Conservation (phyloP, 768 basidiomycete species). For the Gyrodon lividus region DNA sequence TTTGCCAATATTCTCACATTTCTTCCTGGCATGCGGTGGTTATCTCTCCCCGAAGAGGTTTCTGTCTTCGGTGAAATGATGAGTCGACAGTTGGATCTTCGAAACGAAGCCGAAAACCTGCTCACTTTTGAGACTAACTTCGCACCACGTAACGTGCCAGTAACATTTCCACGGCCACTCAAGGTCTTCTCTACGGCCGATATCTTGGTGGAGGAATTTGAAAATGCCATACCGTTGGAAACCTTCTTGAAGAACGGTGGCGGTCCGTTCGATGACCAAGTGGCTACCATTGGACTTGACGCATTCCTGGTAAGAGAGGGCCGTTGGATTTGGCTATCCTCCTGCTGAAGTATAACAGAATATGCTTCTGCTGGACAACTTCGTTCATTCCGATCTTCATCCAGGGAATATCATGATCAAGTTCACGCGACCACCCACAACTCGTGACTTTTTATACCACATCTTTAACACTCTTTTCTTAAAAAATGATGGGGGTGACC, state of each 20-base stretch:
- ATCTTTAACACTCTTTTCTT: slow-evolving; percentile 56
- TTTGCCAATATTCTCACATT: slow-evolving; percentile 78
- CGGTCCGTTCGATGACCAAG: slow-evolving; percentile 83
- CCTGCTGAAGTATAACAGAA: slow-evolving; percentile 50
- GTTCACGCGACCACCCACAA: slow-evolving; percentile 83
- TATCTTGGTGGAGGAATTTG: slow-evolving; percentile 88
- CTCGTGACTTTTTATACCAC: slow-evolving; percentile 59
- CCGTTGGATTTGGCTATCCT: neutral
- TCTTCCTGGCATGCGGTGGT: slow-evolving; percentile 93
- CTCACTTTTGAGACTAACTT: slow-evolving; percentile 86
- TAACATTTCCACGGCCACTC: slow-evolving; percentile 89
- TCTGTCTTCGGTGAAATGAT: slow-evolving; percentile 95
- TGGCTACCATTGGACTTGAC: slow-evolving; percentile 92
- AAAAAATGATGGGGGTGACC: slow-evolving; percentile 26
- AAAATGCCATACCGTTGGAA: slow-evolving; percentile 90
- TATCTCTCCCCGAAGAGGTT: slow-evolving; percentile 94
- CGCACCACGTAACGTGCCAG: slow-evolving; percentile 68
- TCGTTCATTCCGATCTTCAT: slow-evolving; percentile 89
- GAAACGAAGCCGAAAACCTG: slow-evolving; percentile 88
- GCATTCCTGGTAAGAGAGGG: slow-evolving; percentile 77
- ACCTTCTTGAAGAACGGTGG: slow-evolving; percentile 85
- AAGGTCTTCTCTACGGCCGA: slow-evolving; percentile 78
- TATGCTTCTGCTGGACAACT: slow-evolving; percentile 98
- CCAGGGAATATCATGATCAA: slow-evolving; percentile 98
- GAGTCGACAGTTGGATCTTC: slow-evolving; percentile 89